Conservation (phyloP, 257 asterid genomes). For the Vinca minor region DNA sequence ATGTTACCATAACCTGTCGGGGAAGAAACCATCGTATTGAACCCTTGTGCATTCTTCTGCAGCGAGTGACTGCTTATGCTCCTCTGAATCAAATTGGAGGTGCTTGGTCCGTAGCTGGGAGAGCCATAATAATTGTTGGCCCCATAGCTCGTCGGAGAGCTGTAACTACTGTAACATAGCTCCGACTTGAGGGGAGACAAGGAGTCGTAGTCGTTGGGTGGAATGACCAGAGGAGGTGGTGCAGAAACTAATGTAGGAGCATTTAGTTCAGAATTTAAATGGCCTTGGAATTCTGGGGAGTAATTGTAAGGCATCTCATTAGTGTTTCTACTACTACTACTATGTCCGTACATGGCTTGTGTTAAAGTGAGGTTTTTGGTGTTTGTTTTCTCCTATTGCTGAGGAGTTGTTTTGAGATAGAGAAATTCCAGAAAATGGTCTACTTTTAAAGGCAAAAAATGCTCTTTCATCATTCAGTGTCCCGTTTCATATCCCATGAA, state of each 20-base stretch:
- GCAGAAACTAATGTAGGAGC: slow-evolving; percentile 15
- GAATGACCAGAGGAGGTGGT: slow-evolving; percentile 39
- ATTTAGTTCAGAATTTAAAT: slow-evolving; percentile 18
- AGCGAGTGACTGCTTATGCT: slow-evolving; percentile 65
- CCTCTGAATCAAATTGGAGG: slow-evolving; percentile 41
- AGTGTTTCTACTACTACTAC: too few species aligned
- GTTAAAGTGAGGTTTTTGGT: slow-evolving; percentile 9
- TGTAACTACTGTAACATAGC: slow-evolving; percentile 42
- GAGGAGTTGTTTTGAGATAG: background rate
- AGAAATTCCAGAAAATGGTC: slow-evolving; percentile 9
- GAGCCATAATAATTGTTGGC: slow-evolving; percentile 35
- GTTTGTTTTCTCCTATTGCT: background rate
- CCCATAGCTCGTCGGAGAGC: slow-evolving; percentile 53
- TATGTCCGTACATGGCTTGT: slow-evolving; percentile 62
- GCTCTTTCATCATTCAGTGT: too few species aligned
- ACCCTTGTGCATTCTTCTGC: slow-evolving; percentile 35
- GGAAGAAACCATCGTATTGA: slow-evolving; percentile 33
- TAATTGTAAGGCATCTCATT: slow-evolving; percentile 26
- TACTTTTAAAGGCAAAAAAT: too few species aligned
- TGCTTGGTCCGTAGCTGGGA: slow-evolving; percentile 33
- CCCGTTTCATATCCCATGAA: too few species aligned
- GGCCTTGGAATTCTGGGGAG: slow-evolving; percentile 24
- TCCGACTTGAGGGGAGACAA: slow-evolving; percentile 44
- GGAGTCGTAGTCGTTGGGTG: slow-evolving; percentile 42
- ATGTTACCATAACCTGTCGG: slow-evolving; percentile 30